Percentiles rank a stretch among this genome's conserved stretches.
Evolutionary conservation across 768 basidiomycete species (phyloP).

Genomic region (Tricholoma sp.): DNA sequence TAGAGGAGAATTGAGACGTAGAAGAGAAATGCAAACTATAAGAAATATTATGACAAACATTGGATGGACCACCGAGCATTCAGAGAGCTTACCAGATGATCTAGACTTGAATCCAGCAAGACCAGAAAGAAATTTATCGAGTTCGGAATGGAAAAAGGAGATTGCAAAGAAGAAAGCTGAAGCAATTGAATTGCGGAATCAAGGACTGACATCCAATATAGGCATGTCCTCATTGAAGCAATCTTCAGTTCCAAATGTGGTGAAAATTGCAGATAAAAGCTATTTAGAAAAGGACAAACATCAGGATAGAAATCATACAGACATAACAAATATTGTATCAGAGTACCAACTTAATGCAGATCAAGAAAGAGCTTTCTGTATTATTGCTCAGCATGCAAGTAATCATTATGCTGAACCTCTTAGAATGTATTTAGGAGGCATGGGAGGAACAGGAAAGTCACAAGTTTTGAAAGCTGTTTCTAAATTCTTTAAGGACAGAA

Average conservation of each 20-base stretch:
- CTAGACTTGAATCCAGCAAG: neutral
- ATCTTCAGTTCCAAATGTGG: no score
- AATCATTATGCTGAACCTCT: slow-evolving; percentile 1
- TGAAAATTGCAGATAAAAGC: neutral
- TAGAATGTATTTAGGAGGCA: slow-evolving; percentile 12
- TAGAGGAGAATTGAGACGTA: neutral
- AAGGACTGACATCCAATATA: neutral
- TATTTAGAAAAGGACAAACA: no score
- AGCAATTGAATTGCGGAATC: neutral
- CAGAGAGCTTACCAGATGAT: no score
- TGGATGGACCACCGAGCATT: neutral
- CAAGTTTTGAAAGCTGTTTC: slow-evolving; percentile 17
- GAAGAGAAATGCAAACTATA: neutral
- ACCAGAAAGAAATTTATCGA: no score
- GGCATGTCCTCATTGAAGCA: no score
- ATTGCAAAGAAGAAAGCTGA: neutral
- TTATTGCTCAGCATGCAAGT: slow-evolving; percentile 14
- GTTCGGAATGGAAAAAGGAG: neutral
- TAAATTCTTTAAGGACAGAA: slow-evolving; percentile 17
- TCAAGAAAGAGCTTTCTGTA: slow-evolving; percentile 9
- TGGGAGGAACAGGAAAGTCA: slow-evolving; percentile 14
- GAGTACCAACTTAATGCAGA: slow-evolving; percentile 6
- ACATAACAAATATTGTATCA: no score
- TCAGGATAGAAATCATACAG: no score
- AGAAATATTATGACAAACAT: neutral